Evolutionary conservation across 345 rosid species (phyloP).

Genomic region (Tarenaya hassleriana): DNA sequence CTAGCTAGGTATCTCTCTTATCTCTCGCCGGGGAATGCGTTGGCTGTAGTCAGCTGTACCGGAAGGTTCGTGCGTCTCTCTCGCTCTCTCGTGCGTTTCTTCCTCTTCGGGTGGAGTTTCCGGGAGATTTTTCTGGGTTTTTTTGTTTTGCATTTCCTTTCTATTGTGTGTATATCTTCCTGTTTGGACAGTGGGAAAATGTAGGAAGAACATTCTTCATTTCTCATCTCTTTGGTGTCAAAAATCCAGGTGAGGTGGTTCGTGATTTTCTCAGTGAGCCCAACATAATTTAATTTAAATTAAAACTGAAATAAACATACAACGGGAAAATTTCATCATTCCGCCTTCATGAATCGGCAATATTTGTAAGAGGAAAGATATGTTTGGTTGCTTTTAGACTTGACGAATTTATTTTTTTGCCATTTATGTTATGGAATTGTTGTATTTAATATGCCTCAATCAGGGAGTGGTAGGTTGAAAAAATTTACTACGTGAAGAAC

Average conservation of each 20-base stretch:
- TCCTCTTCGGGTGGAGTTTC: neutral
- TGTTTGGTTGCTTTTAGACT: too few relatives aligned
- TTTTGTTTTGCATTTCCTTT: conserved; percentile 5
- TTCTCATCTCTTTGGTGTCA: conserved; percentile 4
- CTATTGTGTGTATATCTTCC: conserved; percentile 7
- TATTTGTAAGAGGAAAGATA: too few relatives aligned
- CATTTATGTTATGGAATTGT: too few relatives aligned
- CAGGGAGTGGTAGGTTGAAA: neutral
- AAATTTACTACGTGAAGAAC: neutral
- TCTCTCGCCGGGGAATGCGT: conserved; percentile 20
- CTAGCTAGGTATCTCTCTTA: neutral
- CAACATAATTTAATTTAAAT: too few relatives aligned
- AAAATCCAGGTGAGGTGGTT: neutral
- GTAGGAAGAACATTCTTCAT: neutral
- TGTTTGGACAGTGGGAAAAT: conserved; percentile 26
- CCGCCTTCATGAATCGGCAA: neutral
- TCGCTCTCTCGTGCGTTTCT: conserved; percentile 17
- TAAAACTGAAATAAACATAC: neutral
- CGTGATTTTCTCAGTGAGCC: too few relatives aligned
- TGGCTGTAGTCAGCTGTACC: conserved; percentile 1
- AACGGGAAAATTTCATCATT: neutral
- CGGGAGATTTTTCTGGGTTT: too few relatives aligned
- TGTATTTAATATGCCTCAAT: neutral
- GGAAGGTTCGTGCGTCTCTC: conserved; percentile 14
- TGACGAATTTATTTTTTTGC: too few relatives aligned